Evolutionary conservation across 2,329 filamentous ascomycete genomes (phyloP), one percentile per base, ranked within the genome.

Genomic region (Pseudogymnoascus sp.): DNA sequence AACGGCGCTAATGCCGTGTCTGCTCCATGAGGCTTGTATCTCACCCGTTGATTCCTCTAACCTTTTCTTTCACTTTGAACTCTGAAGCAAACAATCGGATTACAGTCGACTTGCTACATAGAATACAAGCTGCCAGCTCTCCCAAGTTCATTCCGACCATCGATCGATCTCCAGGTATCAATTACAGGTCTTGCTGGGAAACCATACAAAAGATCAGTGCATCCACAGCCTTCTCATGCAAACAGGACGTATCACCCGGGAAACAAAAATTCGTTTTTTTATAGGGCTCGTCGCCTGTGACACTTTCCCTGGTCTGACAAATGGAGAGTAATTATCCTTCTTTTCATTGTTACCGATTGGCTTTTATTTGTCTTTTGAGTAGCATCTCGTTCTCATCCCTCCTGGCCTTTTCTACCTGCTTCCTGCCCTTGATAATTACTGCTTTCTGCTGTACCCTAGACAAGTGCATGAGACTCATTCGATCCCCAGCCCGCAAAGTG

Each of bases 401-500:
- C 36, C 36, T 37, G 12, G 36, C 36, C 21, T 59, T 18, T 59
- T 59, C 50, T 59, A 59, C 50, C 21, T 59, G 23, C 21, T 59
- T 59, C 34, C 50, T 59, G 21, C 50, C 34, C 21, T 34, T 59
- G 25, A 34, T 28, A 59, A 59, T 59, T 34, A 59, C 14, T 23
- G 50, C 50, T 59, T 34, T 25, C 50, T 59, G 50, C 21, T 59
- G 50, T 59, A 34, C 12, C 50, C 23, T 34, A 10, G 50, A 59
- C 50, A 59, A 59, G 50, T 59, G 50, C 50, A 59, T 59, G 50
- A 59, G 50, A 59, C 50, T 59, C 34, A 25, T 59, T 34, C 50
- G 50, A 23, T 59, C 50, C 34, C 21, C 50, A 59, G 50, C 50
- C n/a, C 50, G 50, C 50, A 59, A n/a, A 59, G 21, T 23, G 34